Evolutionary conservation across 352 stramenopile genomes (phyloP), one percentile per base, ranked within the genome.

Genomic region (Globisporangium lucens): DNA sequence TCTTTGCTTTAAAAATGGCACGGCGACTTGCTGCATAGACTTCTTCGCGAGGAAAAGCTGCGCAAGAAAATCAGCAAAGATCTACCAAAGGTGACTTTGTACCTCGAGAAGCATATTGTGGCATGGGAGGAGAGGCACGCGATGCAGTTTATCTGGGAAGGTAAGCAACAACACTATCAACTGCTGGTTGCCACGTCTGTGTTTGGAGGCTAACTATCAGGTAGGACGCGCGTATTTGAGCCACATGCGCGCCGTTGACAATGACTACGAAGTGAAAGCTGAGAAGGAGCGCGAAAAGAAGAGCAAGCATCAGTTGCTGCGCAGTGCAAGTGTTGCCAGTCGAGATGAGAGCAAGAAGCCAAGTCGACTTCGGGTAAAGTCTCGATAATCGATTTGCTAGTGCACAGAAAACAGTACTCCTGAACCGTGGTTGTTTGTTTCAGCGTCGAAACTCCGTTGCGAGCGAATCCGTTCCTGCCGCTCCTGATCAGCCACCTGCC

Each of bases 31-130:
- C 10, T 64, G 24, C n/a, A 24, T 29, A 75, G 69, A 22, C 41
- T 75, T 12, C 57, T 75, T 41, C 70, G 70, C 13, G 73, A 87
- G 53, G 73, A 81, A 24, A 79, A 53, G 52, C 69, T 74, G 20
- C 76, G 75, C 6, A 58, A 72, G 17, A 72, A 65, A 47, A 85
- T 87, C 68, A 73, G 76, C 17, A 67, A 70, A 15, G 75, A 85
- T 22, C 53, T 87, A 38, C 79, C 79, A 10, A 81, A 79, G 65
- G 62, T 78, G 29, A 87, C 76, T 1, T 67, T 65, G 29, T 73
- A 80, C 29, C 61, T 87, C 1, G 52, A 71, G 27, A 75, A 80
- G 27, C 70, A 74, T 27, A 77, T 87, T 56, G 66, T 53, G 0
- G 73, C 70, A 52, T 87, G 76, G 76, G 70, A 87, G 55, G 65